Evolutionary conservation across 805 yeast genomes (phyloP), one percentile per base, ranked within the genome.

Genomic region (Saturnispora halmiae): DNA sequence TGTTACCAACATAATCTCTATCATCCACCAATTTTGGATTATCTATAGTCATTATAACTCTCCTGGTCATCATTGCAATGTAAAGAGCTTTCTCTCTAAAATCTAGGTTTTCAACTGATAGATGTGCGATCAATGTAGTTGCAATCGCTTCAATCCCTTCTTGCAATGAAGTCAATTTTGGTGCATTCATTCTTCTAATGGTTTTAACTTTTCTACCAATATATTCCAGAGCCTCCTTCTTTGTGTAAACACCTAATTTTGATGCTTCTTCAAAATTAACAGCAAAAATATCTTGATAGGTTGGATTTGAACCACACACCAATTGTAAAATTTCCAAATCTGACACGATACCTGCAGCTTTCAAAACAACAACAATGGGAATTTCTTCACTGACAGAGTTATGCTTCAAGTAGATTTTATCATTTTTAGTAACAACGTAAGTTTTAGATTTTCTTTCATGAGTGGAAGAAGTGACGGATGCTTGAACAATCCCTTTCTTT

Each of bases 401-500:
- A 64, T 92, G 98, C 59, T 92, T 92, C 52, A 92, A 69, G 58
- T 82, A 92, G 14, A 92, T 85, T 50, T 79, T 82, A 38, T 78
- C 92, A 58, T 88, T 83, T 52, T 90, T 90, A 26, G 96, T 83
- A 31, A 92, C 79, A 31, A 92, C 96, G 56, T 92, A 92, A 0
- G 98, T 92, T 58, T 92, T 92, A 20, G 97, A 90, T 60, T 90
- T 94, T 63, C 98, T 77, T 64, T 92, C 99, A 61, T 92, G 98
- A 1, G 99, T 90, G 3, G 96, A 87, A 4, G 96, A 86, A 0
- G 98, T 92, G 14, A 92, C 99, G 0, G 96, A 85, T 1, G 98
- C 96, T 63, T 92, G 98, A 16, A 88, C 96, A 18, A 92, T 79
- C 4, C 79, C 81, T 61, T 94, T 92, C 63, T 87, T 85, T 48